Evolutionary conservation across 2,329 filamentous ascomycete species (phyloP), one percentile per base, ranked within the genome.

Genomic region (Clarireedia monteithiana): DNA sequence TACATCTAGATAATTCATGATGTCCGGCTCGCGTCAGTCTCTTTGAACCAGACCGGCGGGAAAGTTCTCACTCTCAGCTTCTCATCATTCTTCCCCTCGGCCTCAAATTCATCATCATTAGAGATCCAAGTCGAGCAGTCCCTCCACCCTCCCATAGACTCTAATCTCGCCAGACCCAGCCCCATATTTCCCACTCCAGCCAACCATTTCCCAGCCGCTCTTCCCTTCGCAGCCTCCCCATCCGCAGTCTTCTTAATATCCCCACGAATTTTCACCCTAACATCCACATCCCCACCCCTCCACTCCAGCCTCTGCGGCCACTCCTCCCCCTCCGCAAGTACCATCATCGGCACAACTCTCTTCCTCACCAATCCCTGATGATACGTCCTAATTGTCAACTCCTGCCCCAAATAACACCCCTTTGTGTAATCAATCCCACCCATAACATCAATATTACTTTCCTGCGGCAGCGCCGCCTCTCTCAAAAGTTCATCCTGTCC

Each of bases 321-420:
- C 3, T 67, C 65, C 26, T 73, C 70, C 38, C 74, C 73, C 5
- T 69, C 70, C 6, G 73, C 74, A 69, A 92, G 94, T 15, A 96
- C 67, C 61, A 86, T 73, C 36, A 92, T 84, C 0, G 94, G 94
- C 52, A 99, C 71, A 50, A 97, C 83, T 50, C 94, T 81, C 77
- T 96, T 96, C 59, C 94, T 80, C 42, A 99, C 89, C 15, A 99
- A 89, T 23, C 94, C 94, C 12, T 88, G 91, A 72, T 99, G 94
- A 69, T 91, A 87, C 1, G 94, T 99, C 44, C 94, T 86, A 62
- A 97, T 96, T 1, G 94, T 97, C 61, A 99, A 79, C 71, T 99
- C 94, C 73, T 99, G 94, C 0, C 94, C 94, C 6, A 97, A 83
- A 71, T 99, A 99, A 73, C 94, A 99, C 6, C 94, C 94, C 74